Evolutionary conservation across 2,329 filamentous ascomycete genomes (phyloP).

Genomic region (Penicillium frequentans): DNA sequence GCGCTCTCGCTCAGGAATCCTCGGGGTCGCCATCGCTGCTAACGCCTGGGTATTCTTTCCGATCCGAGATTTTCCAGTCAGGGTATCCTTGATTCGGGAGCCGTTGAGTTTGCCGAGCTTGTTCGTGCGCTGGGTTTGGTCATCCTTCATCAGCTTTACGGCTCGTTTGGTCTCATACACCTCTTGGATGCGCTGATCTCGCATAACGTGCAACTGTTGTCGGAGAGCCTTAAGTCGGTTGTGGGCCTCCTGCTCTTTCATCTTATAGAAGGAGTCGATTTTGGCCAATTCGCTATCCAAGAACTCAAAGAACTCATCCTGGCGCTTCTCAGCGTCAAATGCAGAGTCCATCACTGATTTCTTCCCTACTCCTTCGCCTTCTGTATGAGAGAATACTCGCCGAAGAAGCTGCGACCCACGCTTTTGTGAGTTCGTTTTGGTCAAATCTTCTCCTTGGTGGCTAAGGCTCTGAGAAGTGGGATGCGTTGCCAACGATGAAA

Average conservation of each 20-base stretch:
- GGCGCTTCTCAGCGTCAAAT: conserved; percentile 67
- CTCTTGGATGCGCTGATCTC: conserved; percentile 76
- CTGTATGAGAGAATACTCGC: conserved; percentile 40
- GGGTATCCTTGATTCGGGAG: conserved; percentile 37
- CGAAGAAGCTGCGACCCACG: conserved; percentile 36
- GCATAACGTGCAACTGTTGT: conserved; percentile 89
- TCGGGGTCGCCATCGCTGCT: conserved; percentile 44
- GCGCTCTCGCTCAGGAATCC: conserved; percentile 30
- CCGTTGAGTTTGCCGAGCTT: conserved; percentile 25
- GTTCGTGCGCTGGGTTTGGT: conserved; percentile 20
- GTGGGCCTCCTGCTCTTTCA: conserved; percentile 83
- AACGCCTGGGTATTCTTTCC: conserved; percentile 59
- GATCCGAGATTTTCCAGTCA: conserved; percentile 49
- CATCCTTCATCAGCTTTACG: conserved; percentile 21
- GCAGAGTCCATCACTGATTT: conserved; percentile 57
- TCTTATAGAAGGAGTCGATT: conserved; percentile 84
- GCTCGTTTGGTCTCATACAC: conserved; percentile 52
- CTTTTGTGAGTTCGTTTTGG: conserved; percentile 27
- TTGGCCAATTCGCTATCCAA: conserved; percentile 84
- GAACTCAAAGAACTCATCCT: conserved; percentile 85
- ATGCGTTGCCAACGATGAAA: conserved; percentile 4
- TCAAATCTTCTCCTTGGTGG: conserved; percentile 18
- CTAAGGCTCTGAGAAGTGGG: conserved; percentile 10
- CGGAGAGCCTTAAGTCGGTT: conserved; percentile 69
- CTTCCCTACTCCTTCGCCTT: conserved; percentile 40